Evolutionary conservation across 257 asterid species (phyloP), one percentile per base, ranked within the genome.

Genomic region (Lycium barbarum): DNA sequence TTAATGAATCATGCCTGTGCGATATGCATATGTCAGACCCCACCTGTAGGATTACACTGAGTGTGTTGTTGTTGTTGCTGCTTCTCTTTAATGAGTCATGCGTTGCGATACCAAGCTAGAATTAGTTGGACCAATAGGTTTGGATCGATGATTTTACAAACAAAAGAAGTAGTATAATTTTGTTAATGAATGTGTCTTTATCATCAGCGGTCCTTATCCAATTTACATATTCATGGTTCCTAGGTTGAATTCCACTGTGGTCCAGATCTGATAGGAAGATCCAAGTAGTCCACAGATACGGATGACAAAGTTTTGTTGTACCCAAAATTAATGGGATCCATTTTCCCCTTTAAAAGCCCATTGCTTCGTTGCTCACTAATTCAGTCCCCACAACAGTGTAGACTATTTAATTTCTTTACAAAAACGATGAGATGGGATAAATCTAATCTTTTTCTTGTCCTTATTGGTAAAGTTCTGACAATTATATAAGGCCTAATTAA

Each of bases 221-320:
- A 73, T 7, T 45, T 47, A 7, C 0, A 74, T 20, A 20, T 74
- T 74, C 81, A 74, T 74, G 36, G 14, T 45, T 49, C 81, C 81
- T 74, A 47, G 61, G 80, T 73, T 73, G 80, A 73, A 47, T 73
- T 71, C 10, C 40, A 73, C 2, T 20, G 80, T 45, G 58, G 80
- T 73, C 59, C 80, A 73, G 6, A 73, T 20, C 20, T 73, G 38
- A 47, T 73, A 2, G 18, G 40, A 47, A 47, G 40, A 73, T 73
- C 59, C 59, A 11, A 73, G 20, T 59, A 45, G 80, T 73, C 22
- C 80, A 45, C 40, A n/a, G 38, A 73, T 47, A 45, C 15, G 54
- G 55, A 45, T 45, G 47, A n/a, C 11, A 47, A 71, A 0, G 9
- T 68, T 26, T 40, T 26, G 33, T 26, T 26, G 33, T 26, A 26